Evolutionary conservation across 495 filamentous ascomycete species (phyloP), one percentile per base, ranked within the genome.

Genomic region (Penicillium canescens): DNA sequence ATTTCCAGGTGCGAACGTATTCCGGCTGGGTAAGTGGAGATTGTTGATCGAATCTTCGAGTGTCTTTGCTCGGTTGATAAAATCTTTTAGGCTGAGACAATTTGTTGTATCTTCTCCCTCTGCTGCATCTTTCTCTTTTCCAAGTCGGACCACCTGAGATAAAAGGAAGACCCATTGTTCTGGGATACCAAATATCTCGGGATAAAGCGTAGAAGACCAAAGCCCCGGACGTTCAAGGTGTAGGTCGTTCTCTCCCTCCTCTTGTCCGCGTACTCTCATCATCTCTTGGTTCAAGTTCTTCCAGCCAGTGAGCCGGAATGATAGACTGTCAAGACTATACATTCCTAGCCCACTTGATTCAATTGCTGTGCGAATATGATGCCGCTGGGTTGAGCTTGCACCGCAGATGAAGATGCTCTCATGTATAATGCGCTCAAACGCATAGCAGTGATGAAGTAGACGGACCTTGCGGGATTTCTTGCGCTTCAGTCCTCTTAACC

Each of bases 371-470:
- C 52, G 56, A 4, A 63, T 42, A 35, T 44, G 48, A 10, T 39
- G 46, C 2, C 60, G 52, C 23, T 59, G 56, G 14, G 33, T 43
- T 6, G 60, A 63, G 21, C 56, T 59, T 11, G 52, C 55, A 16
- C 55, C 59, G 18, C 55, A 55, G 14, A 62, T 50, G 21, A 62
- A 62, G 10, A 62, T 60, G n/a, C 61, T 67, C 50, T 69, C 67
- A 33, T 69, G 57, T 33, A 69, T 63, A 21, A 69, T 60, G 0
- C 64, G 59, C 16, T 65, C 55, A 16, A 63, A 65, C 5, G 60
- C 59, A 37, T 69, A 69, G 37, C 63, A 69, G 31, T 69, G 67
- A 56, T 67, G 67, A 3, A 69, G 49, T 3, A 67, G 54, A 9
- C 67, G 59, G 12, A 57, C 56, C 31, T 67, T 69, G 6, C 63